phyloP scores from a whole-genome alignment of 257 asterid genomes.

The Fraxinus pennsylvanica region DNA sequence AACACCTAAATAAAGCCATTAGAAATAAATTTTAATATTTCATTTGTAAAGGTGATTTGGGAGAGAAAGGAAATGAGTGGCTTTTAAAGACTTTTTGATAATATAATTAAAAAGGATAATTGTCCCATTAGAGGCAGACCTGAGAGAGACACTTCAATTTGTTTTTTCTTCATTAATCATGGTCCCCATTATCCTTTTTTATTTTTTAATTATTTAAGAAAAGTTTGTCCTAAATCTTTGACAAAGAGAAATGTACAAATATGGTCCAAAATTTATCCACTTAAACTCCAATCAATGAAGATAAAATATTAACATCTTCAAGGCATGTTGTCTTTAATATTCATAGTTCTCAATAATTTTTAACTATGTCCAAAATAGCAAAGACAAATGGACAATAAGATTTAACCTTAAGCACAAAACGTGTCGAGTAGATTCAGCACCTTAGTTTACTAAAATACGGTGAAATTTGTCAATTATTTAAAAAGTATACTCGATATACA shows the following conservation, averaged over 20 bases:
- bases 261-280: background rate
- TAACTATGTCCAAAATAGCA: background rate
- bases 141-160: background rate
- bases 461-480: too few species aligned
- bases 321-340: background rate
- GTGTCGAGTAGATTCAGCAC: background rate
- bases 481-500: too few species aligned
- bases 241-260: background rate
- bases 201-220: background rate
- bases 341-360: background rate
- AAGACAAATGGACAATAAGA: background rate
- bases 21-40: too few species aligned
- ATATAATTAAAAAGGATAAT: background rate
- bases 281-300: background rate
- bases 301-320: background rate
- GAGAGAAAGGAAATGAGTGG: background rate
- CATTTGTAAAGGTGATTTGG: too few species aligned
- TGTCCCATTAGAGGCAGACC: background rate
- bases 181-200: conserved; percentile 2
- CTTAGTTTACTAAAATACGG: background rate
- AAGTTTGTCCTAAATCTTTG: background rate
- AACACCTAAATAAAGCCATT: too few species aligned
- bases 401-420: background rate
- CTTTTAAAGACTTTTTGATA: background rate
- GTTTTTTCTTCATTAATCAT: background rate